Conservation (phyloP, 2,329 filamentous ascomycete genomes). For the Tolypocladium nubicola region DNA sequence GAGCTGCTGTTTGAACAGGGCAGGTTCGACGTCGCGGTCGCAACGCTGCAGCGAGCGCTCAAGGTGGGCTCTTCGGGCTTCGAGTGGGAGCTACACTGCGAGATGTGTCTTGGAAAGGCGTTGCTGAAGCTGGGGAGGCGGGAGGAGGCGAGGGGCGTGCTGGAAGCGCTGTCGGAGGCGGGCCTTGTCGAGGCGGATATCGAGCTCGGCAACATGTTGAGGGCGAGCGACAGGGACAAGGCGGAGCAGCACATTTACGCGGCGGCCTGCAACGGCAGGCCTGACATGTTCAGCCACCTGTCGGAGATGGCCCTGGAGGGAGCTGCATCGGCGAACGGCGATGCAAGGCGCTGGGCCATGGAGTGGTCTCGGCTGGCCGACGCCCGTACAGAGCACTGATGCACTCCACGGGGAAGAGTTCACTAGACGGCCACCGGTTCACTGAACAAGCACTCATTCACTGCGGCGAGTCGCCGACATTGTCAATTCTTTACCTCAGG, state of each 20-base stretch:
- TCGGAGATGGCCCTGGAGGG: constrained; percentile 17
- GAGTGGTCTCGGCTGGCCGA: constrained; percentile 24
- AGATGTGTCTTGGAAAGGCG: constrained; percentile 14
- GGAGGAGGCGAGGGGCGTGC: constrained; percentile 11
- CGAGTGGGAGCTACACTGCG: constrained; percentile 15
- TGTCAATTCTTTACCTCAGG: neutral
- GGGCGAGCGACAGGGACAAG: constrained; percentile 9
- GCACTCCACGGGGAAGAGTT: neutral
- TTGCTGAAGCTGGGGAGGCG: constrained; percentile 10
- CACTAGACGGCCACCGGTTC: neutral
- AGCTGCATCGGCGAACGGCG: constrained; percentile 6
- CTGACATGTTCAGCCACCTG: constrained; percentile 15
- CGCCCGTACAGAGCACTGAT: constrained; percentile 11
- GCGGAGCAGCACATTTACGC: constrained; percentile 15
- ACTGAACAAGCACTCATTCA: neutral
- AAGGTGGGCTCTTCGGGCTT: constrained; percentile 9
- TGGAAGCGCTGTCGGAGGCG: constrained; percentile 11
- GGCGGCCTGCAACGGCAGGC: constrained; percentile 14
- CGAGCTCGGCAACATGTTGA: constrained; percentile 16
- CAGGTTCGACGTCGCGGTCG: constrained; percentile 12
- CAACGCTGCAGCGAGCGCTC: constrained; percentile 14
- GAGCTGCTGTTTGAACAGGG: constrained; percentile 14
- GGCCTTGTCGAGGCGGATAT: constrained; percentile 14
- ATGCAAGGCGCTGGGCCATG: constrained; percentile 16
- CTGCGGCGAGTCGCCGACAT: neutral